Conservation (phyloP, 257 asterid genomes). For the Primulina eburnea region DNA sequence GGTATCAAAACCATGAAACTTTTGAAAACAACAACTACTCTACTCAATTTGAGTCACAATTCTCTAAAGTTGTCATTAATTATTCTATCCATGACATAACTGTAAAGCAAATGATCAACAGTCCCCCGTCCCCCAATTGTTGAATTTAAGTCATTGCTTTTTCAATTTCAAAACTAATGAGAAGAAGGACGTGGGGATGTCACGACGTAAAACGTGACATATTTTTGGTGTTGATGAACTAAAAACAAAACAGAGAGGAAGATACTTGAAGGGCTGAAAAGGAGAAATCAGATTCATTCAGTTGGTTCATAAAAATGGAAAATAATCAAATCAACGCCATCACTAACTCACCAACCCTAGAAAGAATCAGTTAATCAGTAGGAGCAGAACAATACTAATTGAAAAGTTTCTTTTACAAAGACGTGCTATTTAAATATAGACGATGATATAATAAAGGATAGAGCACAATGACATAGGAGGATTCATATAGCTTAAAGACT, state of each 20-base stretch:
- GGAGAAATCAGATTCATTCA: neutral
- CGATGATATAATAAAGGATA: no score
- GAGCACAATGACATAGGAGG: no score
- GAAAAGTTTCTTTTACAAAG: neutral
- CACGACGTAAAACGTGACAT: no score
- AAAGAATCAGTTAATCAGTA: neutral
- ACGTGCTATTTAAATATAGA: neutral
- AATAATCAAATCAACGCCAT: neutral
- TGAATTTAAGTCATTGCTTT: neutral
- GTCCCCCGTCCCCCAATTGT: neutral
- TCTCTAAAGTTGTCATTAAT: neutral
- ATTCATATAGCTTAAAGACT: no score
- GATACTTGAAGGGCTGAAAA: neutral
- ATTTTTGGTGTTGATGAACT: neutral
- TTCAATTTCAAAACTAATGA: neutral
- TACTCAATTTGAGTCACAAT: neutral
- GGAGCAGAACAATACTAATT: neutral
- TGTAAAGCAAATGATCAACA: no score
- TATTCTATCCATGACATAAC: neutral
- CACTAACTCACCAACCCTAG: neutral
- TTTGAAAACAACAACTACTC: neutral
- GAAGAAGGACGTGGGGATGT: neutral
- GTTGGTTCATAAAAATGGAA: neutral
- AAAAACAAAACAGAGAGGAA: neutral
- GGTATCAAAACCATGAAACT: slow-evolving; percentile 10